Percentiles rank a stretch among this genome's conserved stretches.
phyloP scores from a whole-genome alignment of 2,329 filamentous ascomycete genomes.

The Pestalotiopsis sp. region DNA sequence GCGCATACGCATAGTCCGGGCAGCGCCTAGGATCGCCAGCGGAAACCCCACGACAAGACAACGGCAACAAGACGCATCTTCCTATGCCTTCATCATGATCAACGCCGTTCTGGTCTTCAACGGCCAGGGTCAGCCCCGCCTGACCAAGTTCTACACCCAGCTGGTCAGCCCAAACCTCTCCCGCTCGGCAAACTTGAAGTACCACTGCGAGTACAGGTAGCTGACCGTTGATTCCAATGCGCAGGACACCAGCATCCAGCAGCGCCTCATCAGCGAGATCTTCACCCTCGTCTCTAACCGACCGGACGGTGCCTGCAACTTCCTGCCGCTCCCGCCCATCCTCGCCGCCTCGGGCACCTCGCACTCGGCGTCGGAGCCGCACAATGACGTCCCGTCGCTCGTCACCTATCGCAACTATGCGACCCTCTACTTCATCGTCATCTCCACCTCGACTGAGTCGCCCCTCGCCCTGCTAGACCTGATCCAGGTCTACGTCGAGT shows the following conservation, averaged over 20 bases:
- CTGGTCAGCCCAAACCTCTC: conserved; percentile 59
- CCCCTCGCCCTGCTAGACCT: conserved; percentile 93
- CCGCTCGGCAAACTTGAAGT: neutral
- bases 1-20: neutral
- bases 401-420: conserved; percentile 98
- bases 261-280: conserved; percentile 95
- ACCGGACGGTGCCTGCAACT: conserved; percentile 92
- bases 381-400: conserved; percentile 89
- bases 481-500: conserved; percentile 97
- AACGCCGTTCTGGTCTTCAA: conserved; percentile 99
- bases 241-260: conserved; percentile 95
- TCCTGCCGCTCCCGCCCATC: conserved; percentile 77
- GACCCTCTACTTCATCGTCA: conserved; percentile 97
- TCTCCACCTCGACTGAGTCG: conserved; percentile 93
- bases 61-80: neutral
- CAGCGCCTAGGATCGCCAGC: conserved; percentile 11
- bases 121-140: conserved; percentile 91
- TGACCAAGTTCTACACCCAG: conserved; percentile 99
- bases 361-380: conserved; percentile 65
- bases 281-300: conserved; percentile 94
- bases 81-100: conserved; percentile 68
- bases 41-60: conserved; percentile 6
- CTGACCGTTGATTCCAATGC: neutral
- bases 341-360: conserved; percentile 66
- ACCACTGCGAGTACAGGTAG: neutral